These are phyloP conservation scores for Phytophthora niederhauseri DNA, from an alignment of 352 stramenopile species.

Conservation along the genomic window DNA sequence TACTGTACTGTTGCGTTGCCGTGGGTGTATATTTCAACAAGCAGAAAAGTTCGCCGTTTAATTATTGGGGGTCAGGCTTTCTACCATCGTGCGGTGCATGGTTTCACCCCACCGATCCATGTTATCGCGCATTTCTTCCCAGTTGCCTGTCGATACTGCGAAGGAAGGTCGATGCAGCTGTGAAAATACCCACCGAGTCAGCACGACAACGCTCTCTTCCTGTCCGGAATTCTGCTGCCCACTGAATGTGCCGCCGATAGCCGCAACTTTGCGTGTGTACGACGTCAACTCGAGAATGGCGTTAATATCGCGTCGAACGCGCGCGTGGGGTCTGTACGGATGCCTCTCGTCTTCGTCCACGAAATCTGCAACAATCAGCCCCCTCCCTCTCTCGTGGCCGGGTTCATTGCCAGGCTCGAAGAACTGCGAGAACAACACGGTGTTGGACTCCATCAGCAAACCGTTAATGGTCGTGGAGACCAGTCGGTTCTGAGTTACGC, in stretches of 20 bases:
- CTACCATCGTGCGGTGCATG: constrained; percentile 37
- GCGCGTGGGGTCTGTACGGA: constrained; percentile 37
- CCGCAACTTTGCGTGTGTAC: constrained; percentile 28
- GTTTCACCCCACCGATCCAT: constrained; percentile 46
- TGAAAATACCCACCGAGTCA: constrained; percentile 42
- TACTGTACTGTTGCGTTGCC: no score
- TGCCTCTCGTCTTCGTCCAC: constrained; percentile 43
- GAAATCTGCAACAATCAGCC: constrained; percentile 45
- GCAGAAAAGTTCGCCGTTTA: constrained; percentile 3
- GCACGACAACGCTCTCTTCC: constrained; percentile 39
- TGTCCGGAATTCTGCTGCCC: constrained; percentile 2
- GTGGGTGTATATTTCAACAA: background rate
- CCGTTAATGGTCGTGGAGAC: constrained; percentile 40
- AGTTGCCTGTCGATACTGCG: constrained; percentile 23
- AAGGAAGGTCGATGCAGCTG: constrained; percentile 36
- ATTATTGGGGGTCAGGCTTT: constrained; percentile 25
- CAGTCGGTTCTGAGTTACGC: constrained; percentile 38
- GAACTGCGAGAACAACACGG: constrained; percentile 41
- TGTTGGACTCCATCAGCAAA: constrained; percentile 44
- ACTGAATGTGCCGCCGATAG: constrained; percentile 11
- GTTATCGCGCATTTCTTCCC: constrained; percentile 42
- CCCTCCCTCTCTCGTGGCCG: constrained; percentile 21
- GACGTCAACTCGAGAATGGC: constrained; percentile 39
- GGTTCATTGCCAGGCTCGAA: constrained; percentile 19
- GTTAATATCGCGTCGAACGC: constrained; percentile 40